These are phyloP conservation scores for Plasmodium knowlesi DNA, from an alignment of 169 alveolate genomes.

Conservation along the genomic window DNA sequence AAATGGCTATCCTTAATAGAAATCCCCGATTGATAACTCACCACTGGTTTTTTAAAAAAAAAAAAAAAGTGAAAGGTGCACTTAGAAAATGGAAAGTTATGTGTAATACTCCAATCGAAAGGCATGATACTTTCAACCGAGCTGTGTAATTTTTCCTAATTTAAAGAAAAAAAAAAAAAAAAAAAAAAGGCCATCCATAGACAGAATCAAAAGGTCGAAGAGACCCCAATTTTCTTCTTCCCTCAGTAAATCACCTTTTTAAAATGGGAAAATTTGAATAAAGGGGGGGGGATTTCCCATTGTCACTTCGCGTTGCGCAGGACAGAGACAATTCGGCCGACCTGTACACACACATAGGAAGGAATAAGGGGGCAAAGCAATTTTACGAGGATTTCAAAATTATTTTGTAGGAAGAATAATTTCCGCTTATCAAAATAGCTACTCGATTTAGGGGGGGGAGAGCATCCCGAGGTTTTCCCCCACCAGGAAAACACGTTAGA, in stretches of 20 bases:
- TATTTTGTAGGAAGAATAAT: background rate
- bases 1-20: background rate
- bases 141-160: background rate
- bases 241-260: background rate
- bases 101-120: background rate
- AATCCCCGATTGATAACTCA: background rate
- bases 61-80: background rate
- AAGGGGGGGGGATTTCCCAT: background rate
- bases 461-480: background rate
- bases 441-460: background rate
- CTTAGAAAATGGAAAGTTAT: background rate
- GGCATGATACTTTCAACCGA: background rate
- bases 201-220: background rate
- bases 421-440: background rate
- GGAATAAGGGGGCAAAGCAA: background rate
- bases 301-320: background rate
- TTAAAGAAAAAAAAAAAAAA: background rate
- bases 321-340: background rate
- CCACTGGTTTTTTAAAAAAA: background rate
- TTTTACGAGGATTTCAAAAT: background rate
- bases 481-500: background rate
- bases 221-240: background rate
- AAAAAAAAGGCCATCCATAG: background rate
- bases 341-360: background rate
- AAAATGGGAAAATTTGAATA: background rate